Evolutionary conservation across 441 rosid genomes (phyloP).

Genomic region (Gossypium aridum): DNA sequence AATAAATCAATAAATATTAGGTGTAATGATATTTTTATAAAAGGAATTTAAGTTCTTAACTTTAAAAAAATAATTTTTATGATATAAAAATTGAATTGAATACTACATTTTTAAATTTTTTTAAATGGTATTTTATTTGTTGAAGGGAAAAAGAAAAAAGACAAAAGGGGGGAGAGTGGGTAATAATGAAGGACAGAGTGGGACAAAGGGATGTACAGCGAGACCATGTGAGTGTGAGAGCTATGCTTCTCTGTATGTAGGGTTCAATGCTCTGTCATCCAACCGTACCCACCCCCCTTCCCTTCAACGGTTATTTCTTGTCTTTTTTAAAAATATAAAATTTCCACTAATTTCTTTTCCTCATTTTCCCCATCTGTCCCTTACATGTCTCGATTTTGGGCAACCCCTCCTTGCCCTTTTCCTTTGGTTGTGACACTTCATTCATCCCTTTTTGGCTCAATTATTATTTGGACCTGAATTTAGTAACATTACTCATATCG

Average conservation of each 20-base stretch:
- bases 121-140: neutral
- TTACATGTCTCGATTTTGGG: neutral
- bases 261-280: conserved; percentile 10
- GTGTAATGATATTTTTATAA: too few relatives aligned
- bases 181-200: neutral
- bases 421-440: too few relatives aligned
- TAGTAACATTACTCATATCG: too few relatives aligned
- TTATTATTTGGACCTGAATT: too few relatives aligned
- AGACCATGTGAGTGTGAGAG: conserved; percentile 41
- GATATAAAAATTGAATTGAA: too few relatives aligned
- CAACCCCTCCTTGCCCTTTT: neutral
- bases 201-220: conserved; percentile 22
- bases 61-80: too few relatives aligned
- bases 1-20: too few relatives aligned
- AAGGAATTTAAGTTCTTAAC: too few relatives aligned
- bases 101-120: too few relatives aligned
- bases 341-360: neutral
- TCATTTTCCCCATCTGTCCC: neutral
- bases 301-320: conserved; percentile 25
- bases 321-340: neutral
- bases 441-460: too few relatives aligned
- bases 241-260: conserved; percentile 21
- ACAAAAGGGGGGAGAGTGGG: neutral
- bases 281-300: conserved; percentile 8
- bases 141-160: neutral